A percentile compares a stretch with the other conserved stretches of the same genome.
Conservation (phyloP, 108 stramenopile species). For the Skeletonema potamos region DNA sequence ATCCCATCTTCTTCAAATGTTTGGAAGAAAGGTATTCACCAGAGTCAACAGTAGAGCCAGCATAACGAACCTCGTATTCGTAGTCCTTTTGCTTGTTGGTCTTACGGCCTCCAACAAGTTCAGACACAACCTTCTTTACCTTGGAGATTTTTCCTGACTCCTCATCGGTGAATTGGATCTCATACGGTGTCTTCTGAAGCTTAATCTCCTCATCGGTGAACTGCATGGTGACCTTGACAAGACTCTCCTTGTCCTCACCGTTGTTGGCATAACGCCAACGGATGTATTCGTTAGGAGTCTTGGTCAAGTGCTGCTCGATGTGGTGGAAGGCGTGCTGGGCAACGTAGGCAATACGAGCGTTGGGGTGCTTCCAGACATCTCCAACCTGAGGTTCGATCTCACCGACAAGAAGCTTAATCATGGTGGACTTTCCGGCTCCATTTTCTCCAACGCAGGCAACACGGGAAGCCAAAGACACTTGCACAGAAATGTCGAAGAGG, state of each 20-base stretch:
- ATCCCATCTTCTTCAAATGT: constrained; percentile 98
- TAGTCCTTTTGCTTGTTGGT: constrained; percentile 95
- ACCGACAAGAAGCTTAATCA: constrained; percentile 99
- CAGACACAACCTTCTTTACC: constrained; percentile 96
- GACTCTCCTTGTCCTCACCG: constrained; percentile 98
- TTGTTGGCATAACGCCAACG: constrained; percentile 99
- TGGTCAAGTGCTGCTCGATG: constrained; percentile 96
- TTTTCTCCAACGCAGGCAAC: constrained; percentile 99
- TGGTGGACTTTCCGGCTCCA: constrained; percentile 99
- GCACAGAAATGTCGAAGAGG: constrained; percentile 94
- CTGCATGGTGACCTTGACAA: constrained; percentile 97
- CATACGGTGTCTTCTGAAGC: constrained; percentile 94
- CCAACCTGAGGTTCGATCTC: constrained; percentile 95
- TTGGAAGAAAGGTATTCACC: constrained; percentile 90
- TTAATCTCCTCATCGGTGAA: constrained; percentile 92
- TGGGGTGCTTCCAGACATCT: constrained; percentile 99
- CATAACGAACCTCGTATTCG: constrained; percentile 96
- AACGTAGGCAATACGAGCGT: constrained; percentile 98
- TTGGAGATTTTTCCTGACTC: constrained; percentile 93
- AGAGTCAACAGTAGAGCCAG: constrained; percentile 83
- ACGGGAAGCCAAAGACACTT: constrained; percentile 97
- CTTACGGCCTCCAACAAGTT: constrained; percentile 96
- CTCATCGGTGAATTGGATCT: constrained; percentile 93
- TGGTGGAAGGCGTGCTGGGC: constrained; percentile 99
- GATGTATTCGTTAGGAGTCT: constrained; percentile 99